Evolutionary conservation across 208 protist genomes (phyloP).

Genomic region (Crithidia expoeki): DNA sequence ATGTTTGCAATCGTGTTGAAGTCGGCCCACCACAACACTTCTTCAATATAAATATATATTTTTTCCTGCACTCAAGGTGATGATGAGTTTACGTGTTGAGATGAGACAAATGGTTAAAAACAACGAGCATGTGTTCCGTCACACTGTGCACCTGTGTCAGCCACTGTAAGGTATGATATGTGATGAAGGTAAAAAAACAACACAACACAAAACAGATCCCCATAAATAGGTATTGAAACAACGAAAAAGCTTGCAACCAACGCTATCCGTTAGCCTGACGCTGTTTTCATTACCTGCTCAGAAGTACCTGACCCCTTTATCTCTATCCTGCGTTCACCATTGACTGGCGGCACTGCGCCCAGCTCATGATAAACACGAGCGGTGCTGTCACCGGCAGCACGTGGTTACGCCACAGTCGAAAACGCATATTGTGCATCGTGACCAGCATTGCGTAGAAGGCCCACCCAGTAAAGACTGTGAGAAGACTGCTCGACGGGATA

Average conservation of each 20-base stretch:
- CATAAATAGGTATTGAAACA: neutral
- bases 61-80: no score
- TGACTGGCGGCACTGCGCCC: constrained; percentile 26
- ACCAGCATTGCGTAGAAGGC: constrained; percentile 83
- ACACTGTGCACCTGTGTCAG: neutral
- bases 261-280: neutral
- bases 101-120: no score
- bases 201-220: neutral
- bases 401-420: constrained; percentile 69
- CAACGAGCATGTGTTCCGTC: no score
- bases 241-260: neutral
- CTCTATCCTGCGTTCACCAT: neutral
- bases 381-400: constrained; percentile 76
- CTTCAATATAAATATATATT: no score
- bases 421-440: constrained; percentile 72
- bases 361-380: constrained; percentile 38
- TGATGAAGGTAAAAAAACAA: constrained; percentile 1
- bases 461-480: constrained; percentile 74
- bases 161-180: neutral
- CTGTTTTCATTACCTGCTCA: neutral
- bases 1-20: no score
- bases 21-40: no score
- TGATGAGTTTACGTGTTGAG: no score
- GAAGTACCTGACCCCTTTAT: no score
- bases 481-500: constrained; percentile 59